Conservation (phyloP, 108 stramenopile species). For the Nannochloropsis oceanica region DNA sequence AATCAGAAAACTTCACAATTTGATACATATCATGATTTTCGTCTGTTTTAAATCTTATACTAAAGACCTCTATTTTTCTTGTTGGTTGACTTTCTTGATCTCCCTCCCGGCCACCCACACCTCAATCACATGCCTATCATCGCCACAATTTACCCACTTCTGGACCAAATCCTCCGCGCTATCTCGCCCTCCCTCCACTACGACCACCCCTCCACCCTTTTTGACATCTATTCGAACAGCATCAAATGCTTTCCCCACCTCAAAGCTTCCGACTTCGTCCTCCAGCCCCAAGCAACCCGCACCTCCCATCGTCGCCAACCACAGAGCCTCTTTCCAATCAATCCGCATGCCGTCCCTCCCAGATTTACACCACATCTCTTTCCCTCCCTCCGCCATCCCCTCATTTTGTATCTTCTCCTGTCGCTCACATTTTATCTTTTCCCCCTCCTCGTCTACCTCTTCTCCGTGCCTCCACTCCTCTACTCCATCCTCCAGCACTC, state of each 20-base stretch:
- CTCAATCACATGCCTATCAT: slow-evolving; percentile 19
- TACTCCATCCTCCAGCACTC: not conserved
- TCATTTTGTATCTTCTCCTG: not conserved
- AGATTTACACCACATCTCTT: not conserved
- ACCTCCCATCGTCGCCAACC: slow-evolving; percentile 44
- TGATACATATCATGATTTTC: no score
- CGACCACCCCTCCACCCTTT: not conserved
- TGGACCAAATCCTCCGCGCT: slow-evolving; percentile 6
- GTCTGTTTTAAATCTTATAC: no score
- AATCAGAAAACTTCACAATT: not conserved
- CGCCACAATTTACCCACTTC: slow-evolving; percentile 23
- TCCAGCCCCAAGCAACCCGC: slow-evolving; percentile 39
- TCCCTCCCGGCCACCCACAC: slow-evolving; percentile 7
- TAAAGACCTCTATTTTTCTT: no score
- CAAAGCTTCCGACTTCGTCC: slow-evolving; percentile 33
- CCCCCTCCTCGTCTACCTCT: not conserved
- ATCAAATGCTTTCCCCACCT: slow-evolving; percentile 41
- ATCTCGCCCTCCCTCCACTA: slow-evolving; percentile 6
- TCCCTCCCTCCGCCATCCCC: not conserved
- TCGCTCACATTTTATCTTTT: not conserved
- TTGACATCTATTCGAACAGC: slow-evolving; percentile 14
- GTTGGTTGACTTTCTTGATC: not conserved
- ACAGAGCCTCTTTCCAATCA: slow-evolving; percentile 35
- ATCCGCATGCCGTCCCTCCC: not conserved
- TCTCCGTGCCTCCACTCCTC: not conserved